These are phyloP conservation scores for Myriosclerotinia scirpicola DNA, from an alignment of 2,329 filamentous ascomycete species.

Conservation along the genomic window DNA sequence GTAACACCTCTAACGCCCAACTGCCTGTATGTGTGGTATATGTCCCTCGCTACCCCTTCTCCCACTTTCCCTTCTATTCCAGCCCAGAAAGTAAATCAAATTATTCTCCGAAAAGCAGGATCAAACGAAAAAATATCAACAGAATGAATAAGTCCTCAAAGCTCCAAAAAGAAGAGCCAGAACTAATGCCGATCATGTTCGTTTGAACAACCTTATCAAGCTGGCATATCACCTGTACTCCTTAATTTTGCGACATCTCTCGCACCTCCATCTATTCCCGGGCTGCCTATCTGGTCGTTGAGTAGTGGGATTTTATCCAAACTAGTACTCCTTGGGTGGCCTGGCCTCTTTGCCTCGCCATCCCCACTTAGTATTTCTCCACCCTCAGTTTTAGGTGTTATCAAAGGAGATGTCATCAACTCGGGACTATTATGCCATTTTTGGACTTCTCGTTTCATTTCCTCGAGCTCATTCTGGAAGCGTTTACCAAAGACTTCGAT, in stretches of 20 bases:
- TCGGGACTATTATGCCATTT: slow-evolving; percentile 75
- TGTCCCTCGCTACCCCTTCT: not conserved
- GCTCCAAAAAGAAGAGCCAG: not conserved
- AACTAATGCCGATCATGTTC: not conserved
- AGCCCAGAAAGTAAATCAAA: not conserved
- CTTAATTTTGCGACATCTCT: slow-evolving; percentile 51
- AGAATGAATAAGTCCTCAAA: not conserved
- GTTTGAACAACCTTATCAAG: slow-evolving; percentile 25
- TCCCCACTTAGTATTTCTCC: slow-evolving; percentile 23
- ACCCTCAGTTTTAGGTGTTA: slow-evolving; percentile 42
- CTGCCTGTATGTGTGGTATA: slow-evolving; percentile 10
- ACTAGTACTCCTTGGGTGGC: slow-evolving; percentile 30
- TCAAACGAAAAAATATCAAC: not conserved
- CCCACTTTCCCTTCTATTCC: too few relatives aligned
- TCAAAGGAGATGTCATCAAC: slow-evolving; percentile 44
- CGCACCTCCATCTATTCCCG: slow-evolving; percentile 48
- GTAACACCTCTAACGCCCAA: slow-evolving; percentile 4
- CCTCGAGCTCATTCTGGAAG: slow-evolving; percentile 94
- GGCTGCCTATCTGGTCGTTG: slow-evolving; percentile 48
- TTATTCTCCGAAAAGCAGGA: not conserved
- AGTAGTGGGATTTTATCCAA: slow-evolving; percentile 60
- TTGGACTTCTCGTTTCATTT: slow-evolving; percentile 81
- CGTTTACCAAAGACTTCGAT: slow-evolving; percentile 97
- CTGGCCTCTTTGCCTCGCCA: slow-evolving; percentile 7
- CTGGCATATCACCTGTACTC: slow-evolving; percentile 42